Evolutionary conservation across 495 filamentous ascomycete species (phyloP).

Genomic region (Lineolata rhizophorae): DNA sequence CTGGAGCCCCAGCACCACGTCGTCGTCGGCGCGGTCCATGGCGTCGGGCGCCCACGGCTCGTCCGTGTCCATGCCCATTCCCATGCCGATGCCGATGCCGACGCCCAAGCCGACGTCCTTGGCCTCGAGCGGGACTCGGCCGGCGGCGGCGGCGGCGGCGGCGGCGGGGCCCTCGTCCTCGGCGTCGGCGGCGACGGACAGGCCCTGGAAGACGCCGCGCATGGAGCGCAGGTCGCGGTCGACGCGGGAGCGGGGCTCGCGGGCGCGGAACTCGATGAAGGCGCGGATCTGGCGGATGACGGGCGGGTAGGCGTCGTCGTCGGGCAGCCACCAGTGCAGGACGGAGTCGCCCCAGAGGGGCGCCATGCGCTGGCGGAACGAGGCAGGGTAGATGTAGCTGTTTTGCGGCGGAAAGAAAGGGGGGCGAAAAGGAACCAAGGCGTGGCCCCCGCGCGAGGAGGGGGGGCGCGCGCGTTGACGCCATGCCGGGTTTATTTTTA

Average conservation of each 20-base stretch:
- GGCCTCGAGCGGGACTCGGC: too few species aligned
- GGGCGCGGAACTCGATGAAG: slow-evolving; percentile 47
- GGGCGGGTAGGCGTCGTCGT: slow-evolving; percentile 48
- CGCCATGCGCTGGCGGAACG: slow-evolving; percentile 51
- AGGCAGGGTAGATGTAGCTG: slow-evolving; percentile 64
- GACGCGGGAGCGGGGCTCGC: slow-evolving; percentile 34
- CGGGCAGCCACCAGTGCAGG: slow-evolving; percentile 68
- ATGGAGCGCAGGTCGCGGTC: slow-evolving; percentile 52
- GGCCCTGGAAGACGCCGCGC: slow-evolving; percentile 37
- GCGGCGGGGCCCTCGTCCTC: background rate
- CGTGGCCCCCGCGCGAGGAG: background rate
- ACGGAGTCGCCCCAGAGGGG: slow-evolving; percentile 47
- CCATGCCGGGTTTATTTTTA: too few species aligned
- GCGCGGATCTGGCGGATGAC: slow-evolving; percentile 55
- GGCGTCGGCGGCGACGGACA: background rate
- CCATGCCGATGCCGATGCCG: too few species aligned
- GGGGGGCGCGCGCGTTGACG: slow-evolving; percentile 1
- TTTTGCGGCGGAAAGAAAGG: background rate
- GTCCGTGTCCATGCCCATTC: too few species aligned
- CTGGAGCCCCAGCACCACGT: too few species aligned
- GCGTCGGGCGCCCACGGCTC: too few species aligned
- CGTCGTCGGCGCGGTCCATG: too few species aligned
- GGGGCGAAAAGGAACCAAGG: slow-evolving; percentile 1
- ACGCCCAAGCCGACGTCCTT: too few species aligned
- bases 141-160: too few species aligned